Percentiles rank a stretch among this genome's conserved stretches.
phyloP scores from a whole-genome alignment of 1,284 basidiomycete genomes.

The Anthracocystis walkeri region DNA sequence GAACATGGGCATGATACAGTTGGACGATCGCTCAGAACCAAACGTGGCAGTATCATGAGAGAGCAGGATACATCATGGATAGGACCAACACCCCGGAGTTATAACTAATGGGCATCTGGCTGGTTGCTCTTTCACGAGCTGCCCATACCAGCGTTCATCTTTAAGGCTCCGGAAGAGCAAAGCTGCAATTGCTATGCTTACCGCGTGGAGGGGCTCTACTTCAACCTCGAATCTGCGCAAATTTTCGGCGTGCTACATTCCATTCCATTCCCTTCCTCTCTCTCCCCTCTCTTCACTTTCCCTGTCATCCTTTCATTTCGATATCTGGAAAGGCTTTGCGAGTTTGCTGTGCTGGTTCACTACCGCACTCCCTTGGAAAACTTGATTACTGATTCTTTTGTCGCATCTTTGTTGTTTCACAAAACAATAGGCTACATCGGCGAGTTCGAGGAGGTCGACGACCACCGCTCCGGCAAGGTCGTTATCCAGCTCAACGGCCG shows the following conservation, averaged over 20 bases:
- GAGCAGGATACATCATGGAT: background rate
- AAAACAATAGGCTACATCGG: conserved; percentile 88
- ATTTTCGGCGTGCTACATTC: conserved; percentile 56
- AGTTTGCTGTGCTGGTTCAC: conserved; percentile 1
- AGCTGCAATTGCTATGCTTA: conserved; percentile 54
- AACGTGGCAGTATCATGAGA: background rate
- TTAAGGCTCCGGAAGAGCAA: conserved; percentile 69
- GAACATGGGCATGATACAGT: background rate
- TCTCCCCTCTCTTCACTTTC: background rate
- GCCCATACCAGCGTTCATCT: conserved; percentile 62
- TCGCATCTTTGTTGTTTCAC: background rate
- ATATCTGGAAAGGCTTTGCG: background rate
- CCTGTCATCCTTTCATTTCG: background rate
- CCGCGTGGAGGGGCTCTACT: conserved; percentile 34
- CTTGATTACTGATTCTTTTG: conserved; percentile 3
- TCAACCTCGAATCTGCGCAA: conserved; percentile 48
- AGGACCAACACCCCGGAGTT: conserved; percentile 52
- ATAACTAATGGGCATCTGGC: conserved; percentile 68
- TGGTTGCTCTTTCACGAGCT: conserved; percentile 10
- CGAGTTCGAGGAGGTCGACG: conserved; percentile 99
- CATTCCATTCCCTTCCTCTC: too few relatives aligned
- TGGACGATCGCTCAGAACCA: background rate
- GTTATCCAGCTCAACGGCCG: conserved; percentile 98
- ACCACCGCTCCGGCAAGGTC: conserved; percentile 98
- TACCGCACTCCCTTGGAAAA: background rate